These are phyloP conservation scores for Cudoniella acicularis DNA, from an alignment of 495 filamentous ascomycete genomes.

Conservation along the genomic window DNA sequence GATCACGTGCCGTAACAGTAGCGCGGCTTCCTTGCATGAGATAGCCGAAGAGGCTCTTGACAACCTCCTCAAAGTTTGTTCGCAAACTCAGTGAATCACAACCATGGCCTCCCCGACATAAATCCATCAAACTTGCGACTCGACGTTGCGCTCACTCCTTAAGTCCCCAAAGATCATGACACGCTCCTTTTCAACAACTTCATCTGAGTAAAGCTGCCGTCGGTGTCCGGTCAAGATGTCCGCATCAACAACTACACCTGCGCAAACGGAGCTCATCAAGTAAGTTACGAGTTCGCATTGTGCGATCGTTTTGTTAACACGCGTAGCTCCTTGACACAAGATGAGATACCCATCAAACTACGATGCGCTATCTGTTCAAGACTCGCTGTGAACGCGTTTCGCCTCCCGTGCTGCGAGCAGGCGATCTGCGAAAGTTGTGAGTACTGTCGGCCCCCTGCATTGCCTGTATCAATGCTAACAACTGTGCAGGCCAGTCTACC, in stretches of 20 bases:
- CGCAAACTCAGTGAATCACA: slow-evolving; percentile 15
- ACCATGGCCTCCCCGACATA: background rate
- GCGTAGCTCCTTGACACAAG: slow-evolving; percentile 67
- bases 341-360: slow-evolving; percentile 90
- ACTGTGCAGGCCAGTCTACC: slow-evolving; percentile 64
- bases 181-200: background rate
- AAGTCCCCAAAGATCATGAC: background rate
- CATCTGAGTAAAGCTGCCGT: background rate
- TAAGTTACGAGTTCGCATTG: slow-evolving; percentile 3
- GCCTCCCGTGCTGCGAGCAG: slow-evolving; percentile 92
- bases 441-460: slow-evolving; percentile 29
- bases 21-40: background rate
- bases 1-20: background rate
- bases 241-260: slow-evolving; percentile 31
- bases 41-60: background rate
- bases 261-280: slow-evolving; percentile 43
- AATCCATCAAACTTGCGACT: slow-evolving; percentile 2
- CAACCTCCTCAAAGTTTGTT: slow-evolving; percentile 1
- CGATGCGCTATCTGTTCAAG: slow-evolving; percentile 91
- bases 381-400: slow-evolving; percentile 85
- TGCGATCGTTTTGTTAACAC: slow-evolving; percentile 18
- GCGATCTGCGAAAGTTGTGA: slow-evolving; percentile 88
- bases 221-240: slow-evolving; percentile 14
- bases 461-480: background rate
- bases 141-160: slow-evolving; percentile 8